Evolutionary conservation across 306 rosid species (phyloP), one percentile per base, ranked within the genome.

Genomic region (Rosa multiflora): DNA sequence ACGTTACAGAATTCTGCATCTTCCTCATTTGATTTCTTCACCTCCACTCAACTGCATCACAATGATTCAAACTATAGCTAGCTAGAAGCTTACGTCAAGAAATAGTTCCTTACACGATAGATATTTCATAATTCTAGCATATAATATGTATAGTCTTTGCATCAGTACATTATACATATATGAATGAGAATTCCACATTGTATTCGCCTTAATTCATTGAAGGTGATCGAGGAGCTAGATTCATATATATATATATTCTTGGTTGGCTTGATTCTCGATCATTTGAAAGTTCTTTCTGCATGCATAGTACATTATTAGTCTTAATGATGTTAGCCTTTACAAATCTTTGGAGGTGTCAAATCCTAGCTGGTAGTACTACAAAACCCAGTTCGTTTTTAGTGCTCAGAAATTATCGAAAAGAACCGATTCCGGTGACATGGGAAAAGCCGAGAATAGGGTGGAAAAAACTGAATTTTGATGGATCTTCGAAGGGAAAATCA

Each of bases 391-490:
- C 75, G 37, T 8, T 67, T 8, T 51, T 78, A 32, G 29, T 80
- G 0, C 32, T n/a, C 0, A 86, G 90, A 72, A 78, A 40, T 77
- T 84, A 79, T 48, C 91, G 84, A 51, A 87, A 83, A 74, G 77
- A 86, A 71, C 76, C 87, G 37, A 86, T 93, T 71, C 93, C 89
- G 12, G 95, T 93, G 85, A 58, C 73, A 74, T 88, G 98, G 97
- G 80, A 79, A 42, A 90, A 87, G 74, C 98, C 97, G n/a, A 77
- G 74, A 56, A 63, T 77, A 2, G 97, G 98, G 29, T 89, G 94
- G 88, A 87, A 88, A 13, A 93, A 88, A 46, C 81, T 93, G 67
- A 91, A 93, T 47, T 91, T 91, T 52, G 94, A 91, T 49, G 97
- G 97, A 1, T 93, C 98, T 0, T 91, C 86, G 44, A 90, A 81